Percentiles rank a stretch among this genome's conserved stretches.
Conservation (phyloP, 2,329 filamentous ascomycete genomes). For the Paramyrothecium sp. region DNA sequence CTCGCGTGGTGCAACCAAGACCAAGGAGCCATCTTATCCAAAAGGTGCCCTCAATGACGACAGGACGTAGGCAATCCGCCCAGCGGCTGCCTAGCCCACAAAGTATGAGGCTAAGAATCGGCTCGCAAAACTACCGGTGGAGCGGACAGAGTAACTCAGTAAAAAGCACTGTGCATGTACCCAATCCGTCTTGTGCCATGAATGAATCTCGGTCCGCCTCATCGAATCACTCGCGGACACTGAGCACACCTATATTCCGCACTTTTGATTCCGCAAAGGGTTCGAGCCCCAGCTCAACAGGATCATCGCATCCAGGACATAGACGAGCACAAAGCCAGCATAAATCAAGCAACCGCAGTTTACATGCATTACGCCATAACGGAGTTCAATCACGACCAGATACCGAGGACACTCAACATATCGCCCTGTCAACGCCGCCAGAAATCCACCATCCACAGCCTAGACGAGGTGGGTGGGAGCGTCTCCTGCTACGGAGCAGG, state of each 20-base stretch:
- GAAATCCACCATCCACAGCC: slow-evolving; percentile 25
- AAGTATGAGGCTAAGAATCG: slow-evolving; percentile 24
- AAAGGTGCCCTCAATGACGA: background rate
- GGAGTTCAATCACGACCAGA: background rate
- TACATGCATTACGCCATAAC: background rate
- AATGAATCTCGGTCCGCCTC: background rate
- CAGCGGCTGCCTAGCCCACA: background rate
- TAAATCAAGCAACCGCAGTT: background rate
- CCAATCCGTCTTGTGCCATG: background rate
- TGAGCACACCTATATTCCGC: too few species aligned
- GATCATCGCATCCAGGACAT: background rate
- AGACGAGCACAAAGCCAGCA: background rate
- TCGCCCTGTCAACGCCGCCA: slow-evolving; percentile 11
- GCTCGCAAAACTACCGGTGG: slow-evolving; percentile 25
- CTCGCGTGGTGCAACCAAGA: background rate
- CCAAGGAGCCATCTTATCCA: background rate
- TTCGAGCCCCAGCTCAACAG: too few species aligned
- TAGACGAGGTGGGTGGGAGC: slow-evolving; percentile 6
- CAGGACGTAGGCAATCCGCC: background rate
- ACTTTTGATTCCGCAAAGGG: too few species aligned
- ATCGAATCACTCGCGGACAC: too few species aligned
- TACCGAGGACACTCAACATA: slow-evolving; percentile 9
- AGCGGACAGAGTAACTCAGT: slow-evolving; percentile 23
- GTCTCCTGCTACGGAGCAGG: slow-evolving; percentile 1
- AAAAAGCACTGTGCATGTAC: slow-evolving; percentile 9